phyloP scores from a whole-genome alignment of 2,329 filamentous ascomycete genomes.

The Phoma sp. region DNA sequence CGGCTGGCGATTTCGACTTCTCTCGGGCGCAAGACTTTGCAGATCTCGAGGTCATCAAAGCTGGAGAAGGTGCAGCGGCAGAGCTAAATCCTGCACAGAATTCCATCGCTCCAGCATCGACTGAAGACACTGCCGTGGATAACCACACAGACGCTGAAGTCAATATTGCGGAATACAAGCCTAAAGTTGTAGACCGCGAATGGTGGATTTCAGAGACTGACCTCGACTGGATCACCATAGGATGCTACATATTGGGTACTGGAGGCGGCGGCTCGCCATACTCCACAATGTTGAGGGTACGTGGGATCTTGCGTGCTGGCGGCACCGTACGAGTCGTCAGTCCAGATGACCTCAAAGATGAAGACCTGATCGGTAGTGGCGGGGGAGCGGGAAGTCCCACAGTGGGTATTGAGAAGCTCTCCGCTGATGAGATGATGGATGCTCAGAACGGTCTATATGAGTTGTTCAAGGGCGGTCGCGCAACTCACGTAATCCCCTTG shows the following conservation, averaged over 20 bases:
- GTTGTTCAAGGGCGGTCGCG: slow-evolving; percentile 40
- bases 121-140: slow-evolving; percentile 24
- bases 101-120: slow-evolving; percentile 22
- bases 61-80: slow-evolving; percentile 21
- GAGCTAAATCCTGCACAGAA: slow-evolving; percentile 11
- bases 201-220: slow-evolving; percentile 58
- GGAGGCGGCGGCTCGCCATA: slow-evolving; percentile 59
- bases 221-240: slow-evolving; percentile 55
- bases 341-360: slow-evolving; percentile 53
- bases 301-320: slow-evolving; percentile 51
- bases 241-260: slow-evolving; percentile 59
- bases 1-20: slow-evolving; percentile 61
- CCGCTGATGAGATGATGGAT: slow-evolving; percentile 53
- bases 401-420: slow-evolving; percentile 53
- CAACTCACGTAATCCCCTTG: slow-evolving; percentile 50
- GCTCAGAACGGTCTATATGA: slow-evolving; percentile 47
- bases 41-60: slow-evolving; percentile 31
- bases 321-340: slow-evolving; percentile 53
- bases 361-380: slow-evolving; percentile 55
- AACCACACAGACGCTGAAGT: slow-evolving; percentile 25
- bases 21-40: slow-evolving; percentile 40
- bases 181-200: slow-evolving; percentile 47
- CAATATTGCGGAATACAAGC: slow-evolving; percentile 50
- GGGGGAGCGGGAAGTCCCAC: slow-evolving; percentile 56
- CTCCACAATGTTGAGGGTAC: slow-evolving; percentile 53